Base-by-base conservation (phyloP, 1,284 basidiomycete species). In the Polyporus tsugae region DNA sequence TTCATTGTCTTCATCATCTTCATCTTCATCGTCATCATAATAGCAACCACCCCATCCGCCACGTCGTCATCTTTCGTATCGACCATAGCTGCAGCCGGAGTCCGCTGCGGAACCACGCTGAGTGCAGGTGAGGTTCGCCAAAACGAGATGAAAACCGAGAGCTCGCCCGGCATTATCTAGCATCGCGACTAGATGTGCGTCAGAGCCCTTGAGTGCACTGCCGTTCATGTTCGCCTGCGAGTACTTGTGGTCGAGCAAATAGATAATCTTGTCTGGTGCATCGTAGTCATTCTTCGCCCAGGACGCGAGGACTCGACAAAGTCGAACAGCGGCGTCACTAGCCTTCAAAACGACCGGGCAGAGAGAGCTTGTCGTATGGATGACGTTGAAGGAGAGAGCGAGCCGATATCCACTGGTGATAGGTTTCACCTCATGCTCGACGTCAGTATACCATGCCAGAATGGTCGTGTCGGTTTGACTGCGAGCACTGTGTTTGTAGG, bases 361-460 rank as follows among this genome's bases (percentile, higher is more conserved):
- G 0, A 74, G 63, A 1, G 73, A 36, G 22, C 35, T 66, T 6
- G 73, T 72, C 2, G 74, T 74, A 42, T 74, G 71, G 2, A 74
- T 59, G 57, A 86, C 79, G 65, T 86, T 84, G 74, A 83, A 86
- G 0, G 82, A 80, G 11, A 87, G 80, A 0, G 83, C 84, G 17
- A 86, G 77, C 10, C 82, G 83, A 63, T 82, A 83, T 2, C 85
- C 85, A 33, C 79, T 77, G 1, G 80, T 82, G 46, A 87, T 75
- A 4, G 82, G 81, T 66, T 84, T 82, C 62, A 86, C 78, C 73
- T 83, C 82, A 65, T 85, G 83, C 35, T 75, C 73, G 52, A 85
- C 84, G 66, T 84, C 83, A 4, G 83, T 84, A 67, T 85, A 87
- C 84, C 85, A 86, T 1, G 84, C 79, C 7, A 86, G 74, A 10